Conservation (phyloP, 768 basidiomycete genomes). For the Postia placenta region DNA sequence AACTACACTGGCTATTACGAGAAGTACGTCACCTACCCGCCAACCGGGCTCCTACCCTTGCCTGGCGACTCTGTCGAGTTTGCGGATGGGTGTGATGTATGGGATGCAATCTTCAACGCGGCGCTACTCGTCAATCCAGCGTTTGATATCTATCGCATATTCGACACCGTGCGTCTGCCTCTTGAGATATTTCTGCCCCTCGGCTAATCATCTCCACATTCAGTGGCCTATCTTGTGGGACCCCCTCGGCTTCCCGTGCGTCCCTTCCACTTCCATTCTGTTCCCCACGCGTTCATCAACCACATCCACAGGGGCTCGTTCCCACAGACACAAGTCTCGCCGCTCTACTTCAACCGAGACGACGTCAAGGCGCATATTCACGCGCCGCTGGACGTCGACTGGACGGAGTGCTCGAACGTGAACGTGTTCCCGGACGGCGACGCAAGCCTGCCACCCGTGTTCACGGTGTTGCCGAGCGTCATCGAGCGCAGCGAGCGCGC, state of each 20-base stretch:
- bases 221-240: conserved; percentile 68
- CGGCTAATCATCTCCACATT: not conserved
- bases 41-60: conserved; percentile 52
- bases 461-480: conserved; percentile 64
- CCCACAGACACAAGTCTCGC: conserved; percentile 42
- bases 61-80: conserved; percentile 48
- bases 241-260: conserved; percentile 76
- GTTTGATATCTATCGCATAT: conserved; percentile 73
- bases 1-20: conserved; percentile 58
- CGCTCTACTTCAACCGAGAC: conserved; percentile 62
- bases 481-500: conserved; percentile 68
- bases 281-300: not conserved
- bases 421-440: conserved; percentile 43
- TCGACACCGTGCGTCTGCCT: conserved; percentile 45
- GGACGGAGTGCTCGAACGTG: conserved; percentile 57
- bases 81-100: conserved; percentile 56
- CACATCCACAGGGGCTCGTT: conserved; percentile 38
- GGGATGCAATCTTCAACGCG: conserved; percentile 58
- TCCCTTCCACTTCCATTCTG: not conserved
- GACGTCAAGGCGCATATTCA: conserved; percentile 72
- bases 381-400: conserved; percentile 53
- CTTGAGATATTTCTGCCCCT: not conserved
- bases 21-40: conserved; percentile 63
- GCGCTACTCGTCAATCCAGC: conserved; percentile 63
- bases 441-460: conserved; percentile 47